Evolutionary conservation across 441 rosid genomes (phyloP).

Genomic region (Macaranga tanarius): DNA sequence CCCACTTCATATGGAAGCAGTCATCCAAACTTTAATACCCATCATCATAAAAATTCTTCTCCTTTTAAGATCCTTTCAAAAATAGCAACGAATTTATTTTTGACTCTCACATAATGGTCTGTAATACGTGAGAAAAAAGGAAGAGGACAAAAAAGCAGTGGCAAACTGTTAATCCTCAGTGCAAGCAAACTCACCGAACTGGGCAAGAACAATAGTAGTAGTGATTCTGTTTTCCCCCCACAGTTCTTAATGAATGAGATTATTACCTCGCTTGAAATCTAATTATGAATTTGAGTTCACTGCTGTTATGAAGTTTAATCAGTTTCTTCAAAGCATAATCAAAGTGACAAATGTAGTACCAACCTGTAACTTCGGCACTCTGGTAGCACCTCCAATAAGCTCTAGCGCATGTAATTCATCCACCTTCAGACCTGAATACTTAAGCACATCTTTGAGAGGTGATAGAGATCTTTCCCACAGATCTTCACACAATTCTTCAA

Average conservation of each 20-base stretch:
- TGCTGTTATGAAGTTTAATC: not conserved
- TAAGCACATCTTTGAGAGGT: conserved; percentile 75
- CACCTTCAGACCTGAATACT: conserved; percentile 64
- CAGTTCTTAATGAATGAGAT: not conserved
- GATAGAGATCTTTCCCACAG: conserved; percentile 83
- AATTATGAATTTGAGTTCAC: not conserved
- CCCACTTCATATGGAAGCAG: not conserved
- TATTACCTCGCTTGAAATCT: not conserved
- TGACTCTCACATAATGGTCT: not conserved
- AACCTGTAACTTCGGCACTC: conserved; percentile 99
- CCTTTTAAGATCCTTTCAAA: not conserved
- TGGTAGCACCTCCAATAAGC: conserved; percentile 91
- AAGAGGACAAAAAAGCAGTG: not conserved
- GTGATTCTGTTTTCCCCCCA: not conserved
- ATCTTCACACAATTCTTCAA: conserved; percentile 91
- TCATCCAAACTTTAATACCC: not conserved
- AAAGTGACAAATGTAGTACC: conserved; percentile 18
- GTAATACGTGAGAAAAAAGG: not conserved
- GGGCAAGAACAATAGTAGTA: not conserved
- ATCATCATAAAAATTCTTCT: not conserved
- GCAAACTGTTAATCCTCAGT: too few relatives aligned
- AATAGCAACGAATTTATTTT: not conserved
- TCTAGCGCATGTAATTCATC: conserved; percentile 87
- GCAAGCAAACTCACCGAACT: too few relatives aligned
- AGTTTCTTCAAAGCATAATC: not conserved